phyloP scores from a whole-genome alignment of 371 early-diverging fungal genomes.

The Actinomucor elegans region DNA sequence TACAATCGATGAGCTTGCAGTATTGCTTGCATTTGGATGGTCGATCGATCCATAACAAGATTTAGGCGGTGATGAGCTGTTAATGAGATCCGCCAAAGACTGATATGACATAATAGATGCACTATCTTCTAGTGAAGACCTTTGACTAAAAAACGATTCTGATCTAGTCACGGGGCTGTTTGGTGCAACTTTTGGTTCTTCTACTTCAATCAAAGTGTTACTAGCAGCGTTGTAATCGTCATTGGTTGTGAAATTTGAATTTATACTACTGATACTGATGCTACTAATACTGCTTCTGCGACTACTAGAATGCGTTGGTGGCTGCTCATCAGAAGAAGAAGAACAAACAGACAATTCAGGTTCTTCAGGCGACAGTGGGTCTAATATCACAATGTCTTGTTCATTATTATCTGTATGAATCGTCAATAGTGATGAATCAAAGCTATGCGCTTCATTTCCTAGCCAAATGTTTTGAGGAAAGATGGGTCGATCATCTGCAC shows the following conservation, averaged over 20 bases:
- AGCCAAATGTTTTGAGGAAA: too few relatives aligned
- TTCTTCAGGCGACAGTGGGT: constrained; percentile 4
- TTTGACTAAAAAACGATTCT: constrained; percentile 18
- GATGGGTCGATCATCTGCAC: too few relatives aligned
- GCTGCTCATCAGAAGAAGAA: constrained; percentile 9
- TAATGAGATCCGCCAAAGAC: constrained; percentile 18
- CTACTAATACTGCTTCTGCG: constrained; percentile 5
- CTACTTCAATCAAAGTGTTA: not conserved
- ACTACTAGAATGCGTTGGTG: not conserved
- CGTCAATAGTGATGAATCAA: too few relatives aligned
- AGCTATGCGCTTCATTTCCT: too few relatives aligned
- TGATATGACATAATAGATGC: constrained; percentile 19
- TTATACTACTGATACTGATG: not conserved
- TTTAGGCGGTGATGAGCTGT: not conserved
- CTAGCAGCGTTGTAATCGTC: not conserved
- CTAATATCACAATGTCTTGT: too few relatives aligned
- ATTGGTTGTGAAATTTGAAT: not conserved
- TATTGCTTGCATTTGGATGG: not conserved
- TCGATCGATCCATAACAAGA: not conserved
- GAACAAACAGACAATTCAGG: not conserved
- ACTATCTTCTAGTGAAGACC: constrained; percentile 6
- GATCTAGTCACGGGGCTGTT: constrained; percentile 17
- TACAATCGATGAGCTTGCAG: not conserved
- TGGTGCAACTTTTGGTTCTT: constrained; percentile 2
- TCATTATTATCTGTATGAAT: too few relatives aligned